Percentiles rank a stretch among this genome's conserved stretches.
phyloP scores from a whole-genome alignment of 371 early-diverging fungal species.

The Smittium mucronatum region DNA sequence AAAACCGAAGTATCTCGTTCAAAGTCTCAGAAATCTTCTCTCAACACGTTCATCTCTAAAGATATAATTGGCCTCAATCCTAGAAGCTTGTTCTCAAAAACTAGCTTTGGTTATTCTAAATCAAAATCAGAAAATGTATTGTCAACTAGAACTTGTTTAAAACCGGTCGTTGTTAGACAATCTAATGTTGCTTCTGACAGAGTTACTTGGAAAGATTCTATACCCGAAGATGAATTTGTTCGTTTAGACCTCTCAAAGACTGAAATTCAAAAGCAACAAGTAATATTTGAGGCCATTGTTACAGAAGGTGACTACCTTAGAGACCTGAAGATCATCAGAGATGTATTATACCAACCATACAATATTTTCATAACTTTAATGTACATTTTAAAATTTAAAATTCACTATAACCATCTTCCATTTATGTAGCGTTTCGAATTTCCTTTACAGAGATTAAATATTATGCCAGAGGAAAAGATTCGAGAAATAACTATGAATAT shows the following conservation, averaged over 20 bases:
- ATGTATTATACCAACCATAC: too few relatives aligned
- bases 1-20: not conserved
- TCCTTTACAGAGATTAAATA: not conserved
- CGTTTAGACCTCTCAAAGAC: constrained; percentile 39
- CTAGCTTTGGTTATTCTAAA: not conserved
- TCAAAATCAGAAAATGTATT: not conserved
- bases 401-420: too few relatives aligned
- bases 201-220: constrained; percentile 28
- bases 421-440: not conserved
- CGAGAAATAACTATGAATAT: not conserved
- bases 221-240: constrained; percentile 28
- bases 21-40: not conserved
- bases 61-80: not conserved
- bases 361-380: too few relatives aligned
- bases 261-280: constrained; percentile 80
- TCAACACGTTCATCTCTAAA: not conserved
- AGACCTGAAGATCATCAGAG: constrained; percentile 42
- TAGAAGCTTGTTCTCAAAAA: not conserved
- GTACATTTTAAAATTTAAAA: too few relatives aligned
- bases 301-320: constrained; percentile 82
- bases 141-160: not conserved
- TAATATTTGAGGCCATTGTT: constrained; percentile 80
- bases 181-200: not conserved
- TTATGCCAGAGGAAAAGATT: not conserved
- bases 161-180: not conserved